These are phyloP conservation scores for Xanthoceras sorbifolium DNA, from an alignment of 345 rosid species.

Conservation along the genomic window DNA sequence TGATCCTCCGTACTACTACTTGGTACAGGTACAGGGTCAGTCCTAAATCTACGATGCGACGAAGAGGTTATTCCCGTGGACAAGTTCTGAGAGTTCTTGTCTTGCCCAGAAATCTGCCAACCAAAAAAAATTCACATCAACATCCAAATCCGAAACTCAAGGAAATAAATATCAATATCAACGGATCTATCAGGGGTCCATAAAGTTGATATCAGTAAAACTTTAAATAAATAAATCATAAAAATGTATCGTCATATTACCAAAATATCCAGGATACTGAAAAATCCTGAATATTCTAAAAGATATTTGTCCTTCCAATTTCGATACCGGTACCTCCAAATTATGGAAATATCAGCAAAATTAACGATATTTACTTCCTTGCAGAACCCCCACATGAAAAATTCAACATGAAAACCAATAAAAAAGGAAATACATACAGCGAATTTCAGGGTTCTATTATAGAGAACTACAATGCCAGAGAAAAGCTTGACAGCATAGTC, in stretches of 20 bases:
- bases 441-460: conserved; percentile 71
- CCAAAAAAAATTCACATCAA: not conserved
- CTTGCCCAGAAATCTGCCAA: conserved; percentile 85
- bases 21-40: conserved; percentile 29
- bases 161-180: not conserved
- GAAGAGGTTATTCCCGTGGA: conserved; percentile 18
- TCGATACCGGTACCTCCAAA: not conserved
- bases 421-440: conserved; percentile 45
- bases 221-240: no score
- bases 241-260: no score
- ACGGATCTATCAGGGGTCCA: not conserved
- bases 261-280: no score
- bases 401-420: not conserved
- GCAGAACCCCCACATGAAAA: no score
- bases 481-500: conserved; percentile 92
- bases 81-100: conserved; percentile 47
- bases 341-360: not conserved
- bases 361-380: not conserved
- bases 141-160: not conserved
- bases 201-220: not conserved
- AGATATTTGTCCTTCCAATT: no score
- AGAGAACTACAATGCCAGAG: conserved; percentile 85
- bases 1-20: conserved; percentile 38
- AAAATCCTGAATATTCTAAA: no score
- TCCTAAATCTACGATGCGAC: conserved; percentile 41